These are phyloP conservation scores for Arachnomyces sp. DNA, from an alignment of 2,329 filamentous ascomycete species.

Conservation along the genomic window DNA sequence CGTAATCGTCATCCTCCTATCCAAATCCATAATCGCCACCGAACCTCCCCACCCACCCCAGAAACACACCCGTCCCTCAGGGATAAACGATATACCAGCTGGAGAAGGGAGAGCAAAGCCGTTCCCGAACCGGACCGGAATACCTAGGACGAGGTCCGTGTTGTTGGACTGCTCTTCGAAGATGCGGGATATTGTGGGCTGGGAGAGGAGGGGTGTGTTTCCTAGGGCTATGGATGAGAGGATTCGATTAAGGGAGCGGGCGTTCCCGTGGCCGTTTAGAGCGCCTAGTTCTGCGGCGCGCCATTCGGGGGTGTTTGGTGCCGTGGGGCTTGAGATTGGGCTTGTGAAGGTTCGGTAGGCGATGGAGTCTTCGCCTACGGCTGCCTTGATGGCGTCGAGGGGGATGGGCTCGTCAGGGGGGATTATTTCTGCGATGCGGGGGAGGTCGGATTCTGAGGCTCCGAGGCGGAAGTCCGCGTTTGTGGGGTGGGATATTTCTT, in stretches of 20 bases:
- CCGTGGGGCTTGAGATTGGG: constrained; percentile 16
- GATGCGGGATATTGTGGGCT: constrained; percentile 37
- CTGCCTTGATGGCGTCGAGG: constrained; percentile 10
- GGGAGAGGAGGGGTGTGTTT: constrained; percentile 28
- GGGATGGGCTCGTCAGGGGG: constrained; percentile 19
- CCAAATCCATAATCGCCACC: constrained; percentile 36
- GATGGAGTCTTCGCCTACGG: constrained; percentile 18
- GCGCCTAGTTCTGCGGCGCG: constrained; percentile 35
- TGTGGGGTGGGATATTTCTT: constrained; percentile 36
- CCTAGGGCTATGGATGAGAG: constrained; percentile 30
- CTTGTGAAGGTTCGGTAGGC: constrained; percentile 23
- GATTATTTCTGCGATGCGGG: constrained; percentile 31
- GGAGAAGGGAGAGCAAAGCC: constrained; percentile 33
- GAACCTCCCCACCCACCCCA: constrained; percentile 44
- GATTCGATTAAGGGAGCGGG: constrained; percentile 35
- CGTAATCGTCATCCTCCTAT: constrained; percentile 33
- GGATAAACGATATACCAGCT: constrained; percentile 17
- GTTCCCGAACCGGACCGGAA: constrained; percentile 33
- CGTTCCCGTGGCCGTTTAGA: constrained; percentile 40
- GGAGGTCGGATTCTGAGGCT: constrained; percentile 33
- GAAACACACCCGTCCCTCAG: constrained; percentile 25
- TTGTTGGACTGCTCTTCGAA: constrained; percentile 38
- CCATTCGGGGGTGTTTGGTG: constrained; percentile 25
- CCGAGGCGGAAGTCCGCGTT: constrained; percentile 43
- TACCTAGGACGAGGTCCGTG: constrained; percentile 31